Evolutionary conservation across 2,329 filamentous ascomycete genomes (phyloP).

Genomic region (Colletotrichum tropicicola): DNA sequence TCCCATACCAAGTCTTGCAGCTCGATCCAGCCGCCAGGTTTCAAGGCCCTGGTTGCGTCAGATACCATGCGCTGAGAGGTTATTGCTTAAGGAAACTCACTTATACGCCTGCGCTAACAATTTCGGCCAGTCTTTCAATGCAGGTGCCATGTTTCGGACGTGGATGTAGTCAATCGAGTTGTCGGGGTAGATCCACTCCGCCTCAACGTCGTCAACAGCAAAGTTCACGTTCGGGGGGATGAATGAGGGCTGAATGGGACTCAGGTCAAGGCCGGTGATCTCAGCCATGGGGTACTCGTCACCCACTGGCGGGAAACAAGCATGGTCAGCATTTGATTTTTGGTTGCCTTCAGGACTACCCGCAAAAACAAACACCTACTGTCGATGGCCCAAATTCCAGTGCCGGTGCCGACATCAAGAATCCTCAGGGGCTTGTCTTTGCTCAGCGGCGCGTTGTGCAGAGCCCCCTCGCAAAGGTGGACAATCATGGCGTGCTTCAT

Average conservation of each 20-base stretch:
- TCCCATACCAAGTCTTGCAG: conserved; percentile 42
- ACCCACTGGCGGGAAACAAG: conserved; percentile 50
- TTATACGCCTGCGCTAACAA: conserved; percentile 51
- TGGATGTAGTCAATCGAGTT: conserved; percentile 69
- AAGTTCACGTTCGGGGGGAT: conserved; percentile 37
- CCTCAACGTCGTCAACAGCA: conserved; percentile 53
- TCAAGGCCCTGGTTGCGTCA: neutral
- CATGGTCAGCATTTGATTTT: conserved; percentile 30
- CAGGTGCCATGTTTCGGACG: conserved; percentile 63
- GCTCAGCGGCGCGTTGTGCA: conserved; percentile 40
- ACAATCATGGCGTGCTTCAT: conserved; percentile 60
- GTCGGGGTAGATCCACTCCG: conserved; percentile 42
- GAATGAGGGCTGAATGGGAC: conserved; percentile 34
- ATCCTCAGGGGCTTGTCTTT: conserved; percentile 56
- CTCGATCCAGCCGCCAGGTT: conserved; percentile 57
- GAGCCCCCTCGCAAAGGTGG: conserved; percentile 38
- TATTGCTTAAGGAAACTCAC: neutral
- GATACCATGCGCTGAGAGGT: neutral
- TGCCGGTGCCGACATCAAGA: conserved; percentile 66
- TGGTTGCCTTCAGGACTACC: neutral
- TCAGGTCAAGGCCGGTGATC: conserved; percentile 36
- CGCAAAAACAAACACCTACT: conserved; percentile 37
- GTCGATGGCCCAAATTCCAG: conserved; percentile 68
- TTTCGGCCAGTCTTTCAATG: conserved; percentile 62
- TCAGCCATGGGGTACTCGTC: conserved; percentile 64